phyloP scores from a whole-genome alignment of 306 rosid genomes.

The Castanopsis chinensis region DNA sequence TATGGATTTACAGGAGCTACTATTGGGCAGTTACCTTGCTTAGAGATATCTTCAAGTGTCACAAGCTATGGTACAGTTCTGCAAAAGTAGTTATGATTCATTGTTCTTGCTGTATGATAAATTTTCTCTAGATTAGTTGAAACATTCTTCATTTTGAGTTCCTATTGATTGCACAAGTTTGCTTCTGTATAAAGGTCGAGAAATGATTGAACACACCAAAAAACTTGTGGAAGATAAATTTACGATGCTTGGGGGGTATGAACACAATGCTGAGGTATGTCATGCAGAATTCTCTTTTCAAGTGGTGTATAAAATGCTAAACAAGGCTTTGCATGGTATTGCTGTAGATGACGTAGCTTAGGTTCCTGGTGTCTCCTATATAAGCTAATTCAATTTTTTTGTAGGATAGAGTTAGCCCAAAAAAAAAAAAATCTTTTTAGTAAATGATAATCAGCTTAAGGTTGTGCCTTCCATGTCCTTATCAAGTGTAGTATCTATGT shows the following conservation, averaged over 20 bases:
- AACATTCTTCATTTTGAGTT: conserved; percentile 10
- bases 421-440: too few species aligned
- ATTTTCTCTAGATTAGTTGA: conserved; percentile 13
- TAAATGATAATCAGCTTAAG: neutral
- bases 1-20: conserved; percentile 99
- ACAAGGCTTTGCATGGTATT: neutral
- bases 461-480: neutral
- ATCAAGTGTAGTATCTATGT: neutral
- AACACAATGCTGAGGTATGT: conserved; percentile 81
- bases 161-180: conserved; percentile 28
- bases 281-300: conserved; percentile 14
- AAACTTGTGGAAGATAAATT: conserved; percentile 86
- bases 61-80: conserved; percentile 89
- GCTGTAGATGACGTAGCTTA: conserved; percentile 6
- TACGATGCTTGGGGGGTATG: conserved; percentile 69
- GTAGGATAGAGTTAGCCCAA: neutral
- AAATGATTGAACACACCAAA: conserved; percentile 95
- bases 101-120: neutral
- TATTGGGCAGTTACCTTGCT: conserved; percentile 86
- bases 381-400: neutral
- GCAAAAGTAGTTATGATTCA: conserved; percentile 5
- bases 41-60: conserved; percentile 98
- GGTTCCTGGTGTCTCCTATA: conserved; percentile 5
- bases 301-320: conserved; percentile 8
- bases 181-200: conserved; percentile 64